Base-by-base conservation (phyloP, 208 protist species). In the Leishmania tarentolae region DNA sequence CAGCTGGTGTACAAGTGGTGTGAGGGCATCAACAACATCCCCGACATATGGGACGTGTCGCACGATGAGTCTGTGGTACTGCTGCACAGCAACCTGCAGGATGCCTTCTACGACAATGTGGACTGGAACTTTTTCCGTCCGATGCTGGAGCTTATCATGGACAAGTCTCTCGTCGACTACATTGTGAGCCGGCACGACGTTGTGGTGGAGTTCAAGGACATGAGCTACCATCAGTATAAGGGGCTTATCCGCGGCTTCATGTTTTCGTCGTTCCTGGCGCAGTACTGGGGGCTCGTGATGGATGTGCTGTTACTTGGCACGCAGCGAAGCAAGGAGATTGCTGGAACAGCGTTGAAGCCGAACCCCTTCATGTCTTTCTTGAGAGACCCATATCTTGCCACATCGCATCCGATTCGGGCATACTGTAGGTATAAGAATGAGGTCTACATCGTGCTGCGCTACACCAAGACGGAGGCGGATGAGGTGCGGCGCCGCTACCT, bases 101-200 rank as follows among this genome's bases (percentile, higher is more conserved):
- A 95, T 65, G 99, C 98, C 69, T 96, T 99, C 75, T 99, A 99
- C 87, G 99, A 99, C 71, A 99, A 99, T 86, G 98, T 99, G 21
- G 99, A 99, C 91, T 96, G 99, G 80, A 99, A 98, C 65, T 88
- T 99, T 4, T 98, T 99, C 86, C 99, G 99, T 81, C 94, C 98
- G 61, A 88, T 99, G 75, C 93, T 99, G 44, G 97, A 99, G 85
- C 94, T 99, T 42, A 99, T 99, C 87, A 98, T 99, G 85, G 99
- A 99, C 92, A 99, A 99, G 86, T 99, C 99, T 83, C 96, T 99
- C 74, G 99, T 99, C 31, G 99, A 99, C 88, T 99, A 99, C 94
- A 99, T 99, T 89, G 99, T 99, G 44, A 98, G 98, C 73, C 99
- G 99, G 85, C 99, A 99, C 92, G 99, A 99, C 89, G 95, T 99